Conservation (phyloP, 2,329 filamentous ascomycete species). For the Trichoderma pleuroti region DNA sequence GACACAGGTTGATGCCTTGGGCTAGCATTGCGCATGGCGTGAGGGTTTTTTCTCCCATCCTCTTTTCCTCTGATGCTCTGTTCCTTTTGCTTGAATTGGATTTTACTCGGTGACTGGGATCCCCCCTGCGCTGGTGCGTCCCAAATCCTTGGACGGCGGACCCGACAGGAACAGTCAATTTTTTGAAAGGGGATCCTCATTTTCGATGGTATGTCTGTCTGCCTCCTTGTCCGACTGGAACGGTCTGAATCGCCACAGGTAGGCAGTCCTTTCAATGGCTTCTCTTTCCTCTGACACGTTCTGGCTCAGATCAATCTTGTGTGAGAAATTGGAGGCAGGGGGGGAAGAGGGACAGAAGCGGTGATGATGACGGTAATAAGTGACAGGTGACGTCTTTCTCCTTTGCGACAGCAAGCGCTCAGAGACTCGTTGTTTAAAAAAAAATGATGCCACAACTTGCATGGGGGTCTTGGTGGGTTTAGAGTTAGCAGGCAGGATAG, state of each 20-base stretch:
- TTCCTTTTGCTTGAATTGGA: neutral
- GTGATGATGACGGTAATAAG: neutral
- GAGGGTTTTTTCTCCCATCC: neutral
- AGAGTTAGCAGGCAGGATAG: neutral
- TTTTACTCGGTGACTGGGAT: neutral
- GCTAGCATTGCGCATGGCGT: neutral
- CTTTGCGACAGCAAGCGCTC: neutral
- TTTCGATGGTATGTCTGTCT: neutral
- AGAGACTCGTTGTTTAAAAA: neutral
- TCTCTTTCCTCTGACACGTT: neutral
- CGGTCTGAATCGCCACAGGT: neutral
- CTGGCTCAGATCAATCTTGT: neutral
- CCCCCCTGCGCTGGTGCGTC: neutral
- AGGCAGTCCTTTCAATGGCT: neutral
- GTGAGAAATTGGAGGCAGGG: neutral
- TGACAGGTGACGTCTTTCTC: neutral
- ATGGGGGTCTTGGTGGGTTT: neutral
- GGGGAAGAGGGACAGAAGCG: neutral
- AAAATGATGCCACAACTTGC: neutral
- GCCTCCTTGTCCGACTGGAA: neutral
- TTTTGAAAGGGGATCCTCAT: constrained; percentile 6
- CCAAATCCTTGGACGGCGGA: constrained; percentile 15
- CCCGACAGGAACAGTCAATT: constrained; percentile 9
- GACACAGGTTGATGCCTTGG: neutral
- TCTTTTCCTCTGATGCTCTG: neutral